Evolutionary conservation across 495 filamentous ascomycete species (phyloP).

Genomic region (Trichoderma parareesei): DNA sequence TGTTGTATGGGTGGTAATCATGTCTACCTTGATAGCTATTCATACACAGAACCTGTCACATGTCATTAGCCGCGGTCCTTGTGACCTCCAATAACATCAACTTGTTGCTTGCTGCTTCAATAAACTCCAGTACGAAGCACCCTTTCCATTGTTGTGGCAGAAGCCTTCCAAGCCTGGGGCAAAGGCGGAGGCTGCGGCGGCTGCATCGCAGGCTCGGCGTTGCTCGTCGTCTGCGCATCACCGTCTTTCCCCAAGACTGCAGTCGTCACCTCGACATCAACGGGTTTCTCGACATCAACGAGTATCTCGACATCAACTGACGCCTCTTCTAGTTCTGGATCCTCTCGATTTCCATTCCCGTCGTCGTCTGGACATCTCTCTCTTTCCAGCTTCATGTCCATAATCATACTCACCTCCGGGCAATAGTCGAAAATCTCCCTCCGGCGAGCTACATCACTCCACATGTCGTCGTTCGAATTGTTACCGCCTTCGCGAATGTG

Average conservation of each 20-base stretch:
- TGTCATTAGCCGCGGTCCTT: no score
- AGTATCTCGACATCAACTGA: background rate
- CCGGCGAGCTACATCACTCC: constrained; percentile 29
- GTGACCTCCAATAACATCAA: no score
- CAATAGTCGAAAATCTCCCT: constrained; percentile 40
- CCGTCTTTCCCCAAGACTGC: background rate
- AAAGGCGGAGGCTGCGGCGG: background rate
- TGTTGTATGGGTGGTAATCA: no score
- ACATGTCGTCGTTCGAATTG: constrained; percentile 28
- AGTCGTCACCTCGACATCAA: background rate
- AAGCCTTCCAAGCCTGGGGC: background rate
- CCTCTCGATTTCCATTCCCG: background rate
- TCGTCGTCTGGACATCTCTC: constrained; percentile 32
- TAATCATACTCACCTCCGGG: constrained; percentile 41
- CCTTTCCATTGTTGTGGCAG: background rate
- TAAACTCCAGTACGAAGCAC: background rate
- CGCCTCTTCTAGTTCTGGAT: no score
- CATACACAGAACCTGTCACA: no score
- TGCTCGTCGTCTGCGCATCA: background rate
- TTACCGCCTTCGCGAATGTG: constrained; percentile 35
- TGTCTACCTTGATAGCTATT: no score
- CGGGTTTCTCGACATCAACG: background rate
- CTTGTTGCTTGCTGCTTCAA: background rate
- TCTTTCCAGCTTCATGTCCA: constrained; percentile 41
- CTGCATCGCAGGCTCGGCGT: background rate